Evolutionary conservation across 768 basidiomycete genomes (phyloP).

Genomic region (Amanita muscaria): DNA sequence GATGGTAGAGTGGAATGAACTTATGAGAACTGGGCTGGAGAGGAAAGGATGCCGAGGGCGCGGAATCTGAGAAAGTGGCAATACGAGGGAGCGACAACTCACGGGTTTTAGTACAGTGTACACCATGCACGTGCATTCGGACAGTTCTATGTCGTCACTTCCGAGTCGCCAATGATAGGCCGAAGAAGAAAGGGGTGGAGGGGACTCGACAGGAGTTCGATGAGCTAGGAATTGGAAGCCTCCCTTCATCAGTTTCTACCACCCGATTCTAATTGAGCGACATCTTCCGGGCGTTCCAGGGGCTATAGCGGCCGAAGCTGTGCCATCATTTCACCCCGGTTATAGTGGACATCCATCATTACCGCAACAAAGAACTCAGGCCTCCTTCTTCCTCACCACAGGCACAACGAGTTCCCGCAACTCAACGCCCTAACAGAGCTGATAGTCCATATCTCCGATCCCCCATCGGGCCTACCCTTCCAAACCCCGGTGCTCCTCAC

Average conservation of each 20-base stretch:
- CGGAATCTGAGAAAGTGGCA: too few relatives aligned
- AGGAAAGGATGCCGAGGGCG: too few relatives aligned
- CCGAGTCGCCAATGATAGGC: too few relatives aligned
- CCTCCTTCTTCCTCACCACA: slow-evolving; percentile 12
- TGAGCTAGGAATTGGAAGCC: slow-evolving; percentile 62
- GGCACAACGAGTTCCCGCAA: slow-evolving; percentile 17
- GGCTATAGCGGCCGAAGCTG: slow-evolving; percentile 22
- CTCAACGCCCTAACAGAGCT: slow-evolving; percentile 1
- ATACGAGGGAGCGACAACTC: too few relatives aligned
- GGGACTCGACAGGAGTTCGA: slow-evolving; percentile 73
- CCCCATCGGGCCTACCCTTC: not conserved
- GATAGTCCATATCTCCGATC: slow-evolving; percentile 8
- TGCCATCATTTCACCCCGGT: slow-evolving; percentile 19
- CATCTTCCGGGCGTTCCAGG: slow-evolving; percentile 18
- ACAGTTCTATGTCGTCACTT: too few relatives aligned
- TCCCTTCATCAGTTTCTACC: slow-evolving; percentile 40
- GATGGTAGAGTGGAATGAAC: too few relatives aligned
- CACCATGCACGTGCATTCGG: too few relatives aligned
- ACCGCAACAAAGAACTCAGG: slow-evolving; percentile 22
- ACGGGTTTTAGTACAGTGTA: too few relatives aligned
- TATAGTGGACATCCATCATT: slow-evolving; percentile 25
- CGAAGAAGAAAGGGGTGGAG: slow-evolving; percentile 82
- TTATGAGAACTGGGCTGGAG: too few relatives aligned
- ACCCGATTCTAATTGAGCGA: slow-evolving; percentile 23
- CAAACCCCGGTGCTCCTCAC: not conserved